Evolutionary conservation across 2,329 filamentous ascomycete species (phyloP).

Genomic region (Penicillium sclerotiorum): DNA sequence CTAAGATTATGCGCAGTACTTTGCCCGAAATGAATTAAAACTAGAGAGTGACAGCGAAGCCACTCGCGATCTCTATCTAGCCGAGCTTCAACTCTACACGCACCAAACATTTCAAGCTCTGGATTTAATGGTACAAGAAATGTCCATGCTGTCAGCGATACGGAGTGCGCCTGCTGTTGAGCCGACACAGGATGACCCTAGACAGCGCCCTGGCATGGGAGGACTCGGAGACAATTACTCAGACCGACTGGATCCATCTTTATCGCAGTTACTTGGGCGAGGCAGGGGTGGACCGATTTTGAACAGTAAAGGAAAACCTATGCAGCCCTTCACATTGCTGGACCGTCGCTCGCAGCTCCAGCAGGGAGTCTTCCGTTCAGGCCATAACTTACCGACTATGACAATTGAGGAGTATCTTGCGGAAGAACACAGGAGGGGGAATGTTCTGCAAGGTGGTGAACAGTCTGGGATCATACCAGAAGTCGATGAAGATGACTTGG

Average conservation of each 20-base stretch:
- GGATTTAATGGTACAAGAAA: conserved; percentile 83
- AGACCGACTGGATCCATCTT: conserved; percentile 71
- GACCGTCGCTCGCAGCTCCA: conserved; percentile 74
- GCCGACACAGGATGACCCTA: conserved; percentile 39
- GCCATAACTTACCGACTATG: conserved; percentile 96
- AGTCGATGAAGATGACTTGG: conserved; percentile 85
- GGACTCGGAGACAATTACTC: conserved; percentile 65
- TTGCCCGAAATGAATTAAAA: conserved; percentile 60
- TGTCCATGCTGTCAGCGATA: conserved; percentile 77
- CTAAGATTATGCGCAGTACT: conserved; percentile 49
- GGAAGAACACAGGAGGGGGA: conserved; percentile 80
- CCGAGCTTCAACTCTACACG: conserved; percentile 70
- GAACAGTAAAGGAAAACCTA: conserved; percentile 75
- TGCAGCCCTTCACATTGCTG: conserved; percentile 87
- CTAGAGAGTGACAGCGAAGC: conserved; percentile 79
- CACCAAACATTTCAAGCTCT: conserved; percentile 84
- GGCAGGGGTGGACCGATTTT: conserved; percentile 71
- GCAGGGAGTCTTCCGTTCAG: conserved; percentile 81
- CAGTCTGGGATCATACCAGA: conserved; percentile 68
- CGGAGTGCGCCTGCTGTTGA: conserved; percentile 55
- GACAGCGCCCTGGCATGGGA: conserved; percentile 52
- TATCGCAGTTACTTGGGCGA: conserved; percentile 53
- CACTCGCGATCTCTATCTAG: conserved; percentile 76
- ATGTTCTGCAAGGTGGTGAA: conserved; percentile 80
- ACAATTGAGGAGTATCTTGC: conserved; percentile 96